Evolutionary conservation across 2,329 filamentous ascomycete species (phyloP).

Genomic region (Metarhizium robertsii): DNA sequence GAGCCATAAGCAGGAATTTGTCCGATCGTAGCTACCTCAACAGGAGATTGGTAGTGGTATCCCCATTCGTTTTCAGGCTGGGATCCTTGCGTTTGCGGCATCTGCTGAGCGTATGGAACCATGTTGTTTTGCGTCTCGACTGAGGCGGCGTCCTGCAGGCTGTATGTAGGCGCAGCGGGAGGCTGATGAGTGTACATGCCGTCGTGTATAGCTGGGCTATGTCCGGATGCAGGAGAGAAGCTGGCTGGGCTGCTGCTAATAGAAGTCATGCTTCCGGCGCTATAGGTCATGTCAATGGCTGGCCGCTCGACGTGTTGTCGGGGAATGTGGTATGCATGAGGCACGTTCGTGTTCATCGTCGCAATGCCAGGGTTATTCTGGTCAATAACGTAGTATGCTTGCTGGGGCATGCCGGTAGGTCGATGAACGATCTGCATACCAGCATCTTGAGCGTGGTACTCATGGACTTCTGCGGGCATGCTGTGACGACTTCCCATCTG

Average conservation of each 20-base stretch:
- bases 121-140: conserved; percentile 33
- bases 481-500: conserved; percentile 38
- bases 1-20: conserved; percentile 40
- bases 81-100: conserved; percentile 29
- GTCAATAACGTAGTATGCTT: conserved; percentile 49
- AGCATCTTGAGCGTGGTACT: conserved; percentile 35
- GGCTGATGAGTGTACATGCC: conserved; percentile 49
- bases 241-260: conserved; percentile 50
- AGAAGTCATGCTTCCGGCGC: conserved; percentile 36
- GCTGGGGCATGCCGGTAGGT: conserved; percentile 35
- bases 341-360: conserved; percentile 47
- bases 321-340: conserved; percentile 43
- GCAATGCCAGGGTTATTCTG: conserved; percentile 53
- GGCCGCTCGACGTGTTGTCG: conserved; percentile 37
- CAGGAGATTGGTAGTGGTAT: conserved; percentile 49
- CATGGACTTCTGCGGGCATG: conserved; percentile 32
- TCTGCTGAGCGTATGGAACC: conserved; percentile 33
- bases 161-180: conserved; percentile 36
- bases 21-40: conserved; percentile 47
- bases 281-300: conserved; percentile 41
- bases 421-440: conserved; percentile 39
- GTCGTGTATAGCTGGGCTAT: conserved; percentile 44
- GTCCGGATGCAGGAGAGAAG: conserved; percentile 46
- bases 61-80: conserved; percentile 40
- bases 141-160: conserved; percentile 37